These are phyloP conservation scores for Cryptococcus wingfieldii DNA, from an alignment of 1,284 basidiomycete species.

Conservation along the genomic window DNA sequence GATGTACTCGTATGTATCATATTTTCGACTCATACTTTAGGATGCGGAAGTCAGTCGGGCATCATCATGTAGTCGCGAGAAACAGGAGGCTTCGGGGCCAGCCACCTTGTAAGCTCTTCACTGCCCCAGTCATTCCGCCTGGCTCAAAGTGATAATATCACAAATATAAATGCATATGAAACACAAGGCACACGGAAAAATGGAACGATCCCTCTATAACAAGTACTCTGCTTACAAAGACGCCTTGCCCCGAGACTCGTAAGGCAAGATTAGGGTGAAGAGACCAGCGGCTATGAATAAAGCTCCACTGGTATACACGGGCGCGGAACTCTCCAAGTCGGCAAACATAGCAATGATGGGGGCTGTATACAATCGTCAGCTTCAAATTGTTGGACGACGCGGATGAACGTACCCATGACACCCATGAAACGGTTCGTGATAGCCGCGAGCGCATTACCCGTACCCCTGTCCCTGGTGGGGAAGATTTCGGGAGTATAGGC, in stretches of 20 bases:
- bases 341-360: slow-evolving; percentile 34
- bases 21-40: no score
- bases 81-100: not conserved
- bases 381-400: slow-evolving; percentile 15
- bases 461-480: slow-evolving; percentile 62
- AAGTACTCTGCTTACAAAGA: slow-evolving; percentile 51
- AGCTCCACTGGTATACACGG: slow-evolving; percentile 66
- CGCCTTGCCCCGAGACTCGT: slow-evolving; percentile 64
- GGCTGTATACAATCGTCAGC: slow-evolving; percentile 7
- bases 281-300: slow-evolving; percentile 61
- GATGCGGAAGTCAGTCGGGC: no score
- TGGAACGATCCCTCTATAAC: not conserved
- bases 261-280: slow-evolving; percentile 65
- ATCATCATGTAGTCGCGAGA: not conserved
- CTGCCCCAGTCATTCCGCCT: not conserved
- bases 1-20: no score
- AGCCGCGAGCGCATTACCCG: slow-evolving; percentile 60
- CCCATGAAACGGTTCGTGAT: slow-evolving; percentile 59
- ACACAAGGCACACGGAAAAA: no score
- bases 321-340: slow-evolving; percentile 54
- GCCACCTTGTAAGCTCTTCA: not conserved
- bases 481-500: slow-evolving; percentile 62
- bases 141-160: no score
- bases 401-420: slow-evolving; percentile 27
- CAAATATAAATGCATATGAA: no score